Evolutionary conservation across 768 basidiomycete genomes (phyloP).

Genomic region (Asterophora lycoperdoides): DNA sequence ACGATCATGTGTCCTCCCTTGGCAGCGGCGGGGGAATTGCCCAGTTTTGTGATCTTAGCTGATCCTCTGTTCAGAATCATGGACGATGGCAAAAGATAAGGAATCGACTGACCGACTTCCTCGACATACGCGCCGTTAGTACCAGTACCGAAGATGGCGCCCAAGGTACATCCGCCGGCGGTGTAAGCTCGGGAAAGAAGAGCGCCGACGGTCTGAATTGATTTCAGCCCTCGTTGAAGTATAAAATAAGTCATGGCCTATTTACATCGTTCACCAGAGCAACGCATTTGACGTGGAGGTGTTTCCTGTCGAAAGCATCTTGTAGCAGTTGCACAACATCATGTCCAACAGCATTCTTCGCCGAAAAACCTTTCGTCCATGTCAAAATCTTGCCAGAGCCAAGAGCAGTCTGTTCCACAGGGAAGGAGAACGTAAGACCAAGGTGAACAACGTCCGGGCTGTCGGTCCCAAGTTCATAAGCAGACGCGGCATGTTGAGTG

Average conservation of each 20-base stretch:
- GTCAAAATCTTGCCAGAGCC: constrained; percentile 87
- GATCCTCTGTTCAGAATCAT: neutral
- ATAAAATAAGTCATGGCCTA: constrained; percentile 22
- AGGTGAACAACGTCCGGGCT: constrained; percentile 47
- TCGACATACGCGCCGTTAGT: constrained; percentile 99
- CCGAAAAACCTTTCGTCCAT: constrained; percentile 96
- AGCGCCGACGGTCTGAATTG: constrained; percentile 84
- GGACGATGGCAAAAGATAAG: neutral
- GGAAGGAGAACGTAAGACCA: constrained; percentile 96
- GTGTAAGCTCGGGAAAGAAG: constrained; percentile 91
- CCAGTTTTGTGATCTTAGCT: constrained; percentile 81
- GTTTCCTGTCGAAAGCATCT: constrained; percentile 88
- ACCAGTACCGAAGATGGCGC: constrained; percentile 95
- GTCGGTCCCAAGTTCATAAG: constrained; percentile 28
- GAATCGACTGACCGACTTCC: constrained; percentile 48
- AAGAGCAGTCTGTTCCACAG: constrained; percentile 94
- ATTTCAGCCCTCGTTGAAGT: neutral
- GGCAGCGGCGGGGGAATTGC: constrained; percentile 52
- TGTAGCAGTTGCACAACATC: constrained; percentile 89
- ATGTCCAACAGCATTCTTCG: constrained; percentile 83
- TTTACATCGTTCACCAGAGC: constrained; percentile 96
- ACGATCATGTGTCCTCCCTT: constrained; percentile 84
- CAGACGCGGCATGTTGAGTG: constrained; percentile 49
- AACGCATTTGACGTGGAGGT: constrained; percentile 86
- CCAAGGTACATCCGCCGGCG: constrained; percentile 84